Base-by-base conservation (phyloP, 768 basidiomycete species). In the Cubamyces sp. region DNA sequence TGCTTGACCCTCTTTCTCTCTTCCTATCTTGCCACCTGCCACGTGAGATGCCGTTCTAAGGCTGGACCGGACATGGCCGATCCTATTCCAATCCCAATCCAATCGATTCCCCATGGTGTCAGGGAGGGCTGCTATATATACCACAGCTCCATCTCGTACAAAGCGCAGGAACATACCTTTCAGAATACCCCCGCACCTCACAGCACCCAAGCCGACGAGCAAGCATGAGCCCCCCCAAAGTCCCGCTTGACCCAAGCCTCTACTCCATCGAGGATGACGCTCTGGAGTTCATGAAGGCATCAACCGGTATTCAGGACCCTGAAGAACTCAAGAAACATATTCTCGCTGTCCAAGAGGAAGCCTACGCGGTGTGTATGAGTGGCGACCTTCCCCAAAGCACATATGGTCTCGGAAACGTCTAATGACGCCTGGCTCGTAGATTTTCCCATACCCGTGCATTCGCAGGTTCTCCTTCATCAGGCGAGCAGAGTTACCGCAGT, bases 371-470 rank as follows among this genome's bases (percentile, higher is more conserved):
- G 53, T 7, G 61, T 42, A 23, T 3, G 14, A 40, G 37, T 2
- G 11, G 34, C 23, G 9, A 16, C 19, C 21, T n/a, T 19, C 14
- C 26, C 14, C n/a, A n/a, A 26, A 25, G 15, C n/a, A 6, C 23
- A 5, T 8, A 51, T 39, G 34, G 28, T 21, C 11, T 28, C 34
- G 4, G 34, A 14, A 21, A 47, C 46, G n/a, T 21, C 2, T 47
- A 14, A 6, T 47, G 46, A 47, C 46, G 18, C 5, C 46, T 19
- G 15, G 5, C 3, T 51, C 26, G 16, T 42, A 66, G 73, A 57
- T 66, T 7, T 57, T 61, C n/a, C 70, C 73, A 18, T 73, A 71
- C 55, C 63, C 66, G 1, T 73, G 72, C 48, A 70, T 73, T 54
- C 64, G 64, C 12, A 7, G 42, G 19, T 71, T 69, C 52, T n/a